Evolutionary conservation across 1,284 basidiomycete species (phyloP).

Genomic region (Pterulicium gracile): DNA sequence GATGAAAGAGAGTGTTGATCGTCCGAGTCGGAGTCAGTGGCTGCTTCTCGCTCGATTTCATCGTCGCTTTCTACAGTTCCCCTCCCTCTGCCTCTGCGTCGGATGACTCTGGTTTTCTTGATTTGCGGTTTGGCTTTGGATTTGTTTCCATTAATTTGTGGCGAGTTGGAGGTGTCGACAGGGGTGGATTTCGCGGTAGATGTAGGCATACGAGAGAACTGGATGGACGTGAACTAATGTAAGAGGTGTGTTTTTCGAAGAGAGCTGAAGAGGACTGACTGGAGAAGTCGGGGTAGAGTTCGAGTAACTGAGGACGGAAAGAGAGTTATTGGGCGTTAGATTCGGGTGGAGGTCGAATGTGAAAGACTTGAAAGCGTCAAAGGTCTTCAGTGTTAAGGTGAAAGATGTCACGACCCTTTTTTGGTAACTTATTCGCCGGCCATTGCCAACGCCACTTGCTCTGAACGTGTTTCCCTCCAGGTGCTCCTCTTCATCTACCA

Average conservation of each 20-base stretch:
- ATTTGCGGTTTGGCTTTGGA: constrained; percentile 14
- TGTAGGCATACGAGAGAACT: constrained; percentile 32
- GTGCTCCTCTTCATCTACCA: not conserved
- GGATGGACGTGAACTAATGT: not conserved
- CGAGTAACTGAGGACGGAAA: not conserved
- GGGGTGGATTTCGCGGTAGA: constrained; percentile 22
- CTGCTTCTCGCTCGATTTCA: constrained; percentile 57
- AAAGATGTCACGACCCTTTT: too few relatives aligned
- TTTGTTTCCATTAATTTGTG: constrained; percentile 9
- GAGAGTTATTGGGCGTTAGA: not conserved
- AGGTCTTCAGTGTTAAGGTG: not conserved
- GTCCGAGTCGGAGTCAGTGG: constrained; percentile 50
- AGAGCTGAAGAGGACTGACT: not conserved
- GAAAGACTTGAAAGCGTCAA: not conserved
- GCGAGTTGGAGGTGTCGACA: constrained; percentile 12
- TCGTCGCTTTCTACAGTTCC: constrained; percentile 57
- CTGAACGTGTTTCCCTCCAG: not conserved
- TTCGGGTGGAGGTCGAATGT: not conserved
- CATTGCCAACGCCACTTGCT: not conserved
- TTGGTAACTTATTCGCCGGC: not conserved
- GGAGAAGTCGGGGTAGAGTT: not conserved
- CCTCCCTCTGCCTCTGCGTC: constrained; percentile 44
- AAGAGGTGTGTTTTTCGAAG: not conserved
- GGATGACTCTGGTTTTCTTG: constrained; percentile 40
- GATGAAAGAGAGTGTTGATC: constrained; percentile 47